Conservation (phyloP, 202 grass and related monocot species). For the Elaeis oleifera region DNA sequence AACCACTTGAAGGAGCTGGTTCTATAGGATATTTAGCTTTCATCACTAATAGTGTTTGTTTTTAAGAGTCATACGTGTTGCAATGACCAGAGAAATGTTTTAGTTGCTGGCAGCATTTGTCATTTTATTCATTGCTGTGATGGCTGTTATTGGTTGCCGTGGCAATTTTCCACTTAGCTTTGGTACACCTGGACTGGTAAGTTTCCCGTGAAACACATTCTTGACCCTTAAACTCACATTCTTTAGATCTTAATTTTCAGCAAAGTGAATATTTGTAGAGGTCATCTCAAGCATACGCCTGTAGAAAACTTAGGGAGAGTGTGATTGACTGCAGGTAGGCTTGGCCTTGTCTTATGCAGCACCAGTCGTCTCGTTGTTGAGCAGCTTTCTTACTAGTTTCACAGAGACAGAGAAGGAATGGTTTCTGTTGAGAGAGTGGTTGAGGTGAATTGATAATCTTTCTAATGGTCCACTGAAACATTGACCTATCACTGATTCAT, state of each 20-base stretch:
- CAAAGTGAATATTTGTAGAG: neutral
- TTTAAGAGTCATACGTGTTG: constrained; percentile 5
- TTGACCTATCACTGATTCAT: constrained; percentile 18
- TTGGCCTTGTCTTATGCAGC: constrained; percentile 83
- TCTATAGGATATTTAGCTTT: too few relatives aligned
- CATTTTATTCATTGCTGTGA: constrained; percentile 76
- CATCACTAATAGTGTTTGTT: too few relatives aligned
- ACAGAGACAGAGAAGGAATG: constrained; percentile 99
- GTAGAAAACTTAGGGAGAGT: constrained; percentile 1
- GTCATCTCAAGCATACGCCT: too few relatives aligned
- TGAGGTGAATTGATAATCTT: constrained; percentile 43
- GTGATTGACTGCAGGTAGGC: constrained; percentile 51
- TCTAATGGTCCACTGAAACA: neutral
- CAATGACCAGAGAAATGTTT: constrained; percentile 33
- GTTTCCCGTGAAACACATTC: constrained; percentile 14
- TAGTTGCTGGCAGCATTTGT: constrained; percentile 85
- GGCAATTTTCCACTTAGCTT: constrained; percentile 53
- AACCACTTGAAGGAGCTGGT: neutral
- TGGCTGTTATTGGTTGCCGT: constrained; percentile 48
- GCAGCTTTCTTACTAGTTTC: constrained; percentile 82
- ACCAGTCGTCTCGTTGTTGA: constrained; percentile 82
- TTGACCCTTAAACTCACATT: neutral
- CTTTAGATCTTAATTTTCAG: neutral
- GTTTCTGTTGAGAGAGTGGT: constrained; percentile 83
- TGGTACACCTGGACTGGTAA: constrained; percentile 79